Evolutionary conservation across 768 basidiomycete genomes (phyloP).

Genomic region (Rhizopogon rudus): DNA sequence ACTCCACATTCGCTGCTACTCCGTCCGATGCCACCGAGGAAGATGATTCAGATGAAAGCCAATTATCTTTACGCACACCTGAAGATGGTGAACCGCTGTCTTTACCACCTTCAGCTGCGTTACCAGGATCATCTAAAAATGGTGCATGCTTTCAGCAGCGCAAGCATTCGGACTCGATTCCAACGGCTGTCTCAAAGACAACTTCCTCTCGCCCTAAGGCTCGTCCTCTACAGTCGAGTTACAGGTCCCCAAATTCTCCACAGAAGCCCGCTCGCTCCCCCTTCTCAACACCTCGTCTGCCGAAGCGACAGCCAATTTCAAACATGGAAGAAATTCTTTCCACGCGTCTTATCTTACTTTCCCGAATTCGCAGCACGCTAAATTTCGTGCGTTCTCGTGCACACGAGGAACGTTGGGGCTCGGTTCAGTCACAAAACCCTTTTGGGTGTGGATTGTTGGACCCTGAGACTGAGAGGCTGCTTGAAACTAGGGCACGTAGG

Average conservation of each 20-base stretch:
- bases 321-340: constrained; percentile 12
- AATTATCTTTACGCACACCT: constrained; percentile 20
- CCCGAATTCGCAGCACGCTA: constrained; percentile 37
- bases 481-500: constrained; percentile 56
- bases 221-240: constrained; percentile 11
- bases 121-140: not conserved
- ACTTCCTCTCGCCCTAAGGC: constrained; percentile 22
- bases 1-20: constrained; percentile 13
- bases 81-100: constrained; percentile 18
- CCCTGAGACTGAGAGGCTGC: constrained; percentile 24
- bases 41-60: constrained; percentile 24
- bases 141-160: not conserved
- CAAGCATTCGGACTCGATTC: not conserved
- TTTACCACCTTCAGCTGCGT: not conserved
- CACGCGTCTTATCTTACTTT: constrained; percentile 19
- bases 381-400: constrained; percentile 38
- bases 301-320: not conserved
- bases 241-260: not conserved
- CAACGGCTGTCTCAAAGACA: constrained; percentile 14
- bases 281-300: constrained; percentile 6
- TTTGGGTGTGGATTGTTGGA: constrained; percentile 9
- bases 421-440: constrained; percentile 24
- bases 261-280: not conserved
- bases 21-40: constrained; percentile 24
- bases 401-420: constrained; percentile 33